Evolutionary conservation across 129 eudicot species (phyloP).

Genomic region (Sambucus nigra): DNA sequence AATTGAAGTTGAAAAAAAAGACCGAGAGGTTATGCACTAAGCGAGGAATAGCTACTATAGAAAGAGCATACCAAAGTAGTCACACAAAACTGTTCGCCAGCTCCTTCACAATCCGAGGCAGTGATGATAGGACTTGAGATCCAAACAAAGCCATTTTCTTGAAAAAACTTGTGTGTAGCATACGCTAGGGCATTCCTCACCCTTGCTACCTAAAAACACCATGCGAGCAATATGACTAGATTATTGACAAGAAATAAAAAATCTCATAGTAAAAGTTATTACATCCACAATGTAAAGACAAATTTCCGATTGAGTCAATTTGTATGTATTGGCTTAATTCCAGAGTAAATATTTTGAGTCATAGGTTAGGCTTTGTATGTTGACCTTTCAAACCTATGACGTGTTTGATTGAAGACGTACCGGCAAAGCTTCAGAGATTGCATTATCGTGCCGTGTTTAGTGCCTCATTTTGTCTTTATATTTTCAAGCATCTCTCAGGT

Average conservation of each 20-base stretch:
- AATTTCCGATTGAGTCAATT: too few relatives aligned
- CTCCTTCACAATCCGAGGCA: slow-evolving; percentile 98
- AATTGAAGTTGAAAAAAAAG: too few relatives aligned
- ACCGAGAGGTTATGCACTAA: too few relatives aligned
- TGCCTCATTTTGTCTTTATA: too few relatives aligned
- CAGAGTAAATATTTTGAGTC: too few relatives aligned
- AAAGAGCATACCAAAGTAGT: slow-evolving; percentile 75
- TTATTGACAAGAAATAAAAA: slow-evolving; percentile 1
- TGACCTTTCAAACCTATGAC: too few relatives aligned
- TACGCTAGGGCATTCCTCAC: slow-evolving; percentile 88
- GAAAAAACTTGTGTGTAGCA: slow-evolving; percentile 94
- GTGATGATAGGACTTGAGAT: slow-evolving; percentile 93
- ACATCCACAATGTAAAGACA: slow-evolving; percentile 5
- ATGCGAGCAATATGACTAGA: slow-evolving; percentile 2
- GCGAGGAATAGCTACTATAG: background rate
- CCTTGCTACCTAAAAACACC: slow-evolving; percentile 65
- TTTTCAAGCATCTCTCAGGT: too few relatives aligned
- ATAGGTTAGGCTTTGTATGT: too few relatives aligned
- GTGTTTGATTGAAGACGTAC: too few relatives aligned
- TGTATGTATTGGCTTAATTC: too few relatives aligned
- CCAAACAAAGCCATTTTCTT: slow-evolving; percentile 99
- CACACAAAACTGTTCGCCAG: slow-evolving; percentile 99
- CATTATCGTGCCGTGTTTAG: too few relatives aligned
- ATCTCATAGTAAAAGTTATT: background rate
- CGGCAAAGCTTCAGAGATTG: too few relatives aligned